phyloP scores from a whole-genome alignment of 345 rosid genomes.

The Diplotaxis tenuifolia region DNA sequence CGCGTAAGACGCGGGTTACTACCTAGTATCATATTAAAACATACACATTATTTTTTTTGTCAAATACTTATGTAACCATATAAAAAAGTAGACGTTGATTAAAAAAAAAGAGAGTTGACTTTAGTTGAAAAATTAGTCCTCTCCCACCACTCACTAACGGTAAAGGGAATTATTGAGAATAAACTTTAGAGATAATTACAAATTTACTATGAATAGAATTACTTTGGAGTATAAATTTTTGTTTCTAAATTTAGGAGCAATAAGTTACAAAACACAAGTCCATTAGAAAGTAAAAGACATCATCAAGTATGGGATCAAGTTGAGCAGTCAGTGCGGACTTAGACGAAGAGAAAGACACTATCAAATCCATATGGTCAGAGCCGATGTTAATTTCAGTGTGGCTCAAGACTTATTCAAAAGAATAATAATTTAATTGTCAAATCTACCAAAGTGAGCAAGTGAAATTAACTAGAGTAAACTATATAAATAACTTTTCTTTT shows the following conservation, averaged over 20 bases:
- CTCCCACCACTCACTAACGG: not conserved
- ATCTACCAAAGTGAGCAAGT: too few species aligned
- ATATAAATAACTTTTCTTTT: too few species aligned
- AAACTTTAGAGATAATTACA: not conserved
- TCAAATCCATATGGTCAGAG: too few species aligned
- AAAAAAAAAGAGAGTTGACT: not conserved
- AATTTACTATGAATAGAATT: not conserved
- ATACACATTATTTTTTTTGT: not conserved
- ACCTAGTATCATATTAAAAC: not conserved
- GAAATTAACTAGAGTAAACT: too few species aligned
- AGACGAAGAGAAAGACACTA: too few species aligned
- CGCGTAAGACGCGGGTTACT: too few species aligned
- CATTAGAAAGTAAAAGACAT: not conserved
- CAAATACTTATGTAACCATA: not conserved
- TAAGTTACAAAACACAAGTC: not conserved
- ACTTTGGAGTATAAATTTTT: not conserved
- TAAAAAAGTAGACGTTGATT: not conserved
- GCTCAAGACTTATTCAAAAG: too few species aligned
- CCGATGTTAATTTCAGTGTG: too few species aligned
- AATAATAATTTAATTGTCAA: too few species aligned
- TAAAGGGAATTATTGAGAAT: not conserved
- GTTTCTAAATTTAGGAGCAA: not conserved
- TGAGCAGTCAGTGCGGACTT: too few species aligned
- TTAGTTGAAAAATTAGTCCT: not conserved
- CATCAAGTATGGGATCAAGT: too few species aligned